A percentile compares a stretch with the other conserved stretches of the same genome.
phyloP scores from a whole-genome alignment of 2,329 filamentous ascomycete genomes.

The Iodosphaeria phyllophila region DNA sequence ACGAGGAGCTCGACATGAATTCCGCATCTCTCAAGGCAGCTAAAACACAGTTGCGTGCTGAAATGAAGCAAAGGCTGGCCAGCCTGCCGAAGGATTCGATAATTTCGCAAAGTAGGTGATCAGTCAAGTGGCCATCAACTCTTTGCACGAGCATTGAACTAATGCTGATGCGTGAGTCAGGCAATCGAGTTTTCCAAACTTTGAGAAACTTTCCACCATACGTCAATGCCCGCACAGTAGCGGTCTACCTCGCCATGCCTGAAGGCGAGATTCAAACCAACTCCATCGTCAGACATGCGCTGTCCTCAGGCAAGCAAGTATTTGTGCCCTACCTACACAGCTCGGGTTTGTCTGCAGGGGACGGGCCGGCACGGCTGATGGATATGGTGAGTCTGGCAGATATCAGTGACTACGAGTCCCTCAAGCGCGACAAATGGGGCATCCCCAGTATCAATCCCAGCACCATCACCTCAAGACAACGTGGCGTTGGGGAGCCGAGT shows the following conservation, averaged over 20 bases:
- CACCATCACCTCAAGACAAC: constrained; percentile 46
- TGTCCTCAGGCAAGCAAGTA: constrained; percentile 61
- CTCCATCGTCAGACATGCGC: constrained; percentile 62
- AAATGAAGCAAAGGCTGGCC: constrained; percentile 49
- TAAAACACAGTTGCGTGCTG: constrained; percentile 57
- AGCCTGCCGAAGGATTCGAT: constrained; percentile 42
- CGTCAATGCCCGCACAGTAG: constrained; percentile 52
- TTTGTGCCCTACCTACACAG: constrained; percentile 82
- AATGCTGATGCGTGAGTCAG: constrained; percentile 27
- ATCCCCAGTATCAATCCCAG: constrained; percentile 66
- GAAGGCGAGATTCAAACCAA: constrained; percentile 70
- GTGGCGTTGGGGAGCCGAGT: constrained; percentile 50
- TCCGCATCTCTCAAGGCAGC: constrained; percentile 33
- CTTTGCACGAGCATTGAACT: too few relatives aligned
- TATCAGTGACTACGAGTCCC: constrained; percentile 56
- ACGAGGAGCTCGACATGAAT: constrained; percentile 13
- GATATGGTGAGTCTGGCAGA: constrained; percentile 76
- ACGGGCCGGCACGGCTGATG: constrained; percentile 55
- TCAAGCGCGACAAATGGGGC: constrained; percentile 73
- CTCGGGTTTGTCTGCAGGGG: constrained; percentile 22
- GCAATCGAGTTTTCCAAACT: constrained; percentile 41
- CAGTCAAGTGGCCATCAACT: not conserved
- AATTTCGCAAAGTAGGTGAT: constrained; percentile 46
- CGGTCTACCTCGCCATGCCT: constrained; percentile 89
- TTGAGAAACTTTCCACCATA: constrained; percentile 58